Percentiles rank a stretch among this genome's conserved stretches.
Evolutionary conservation across 352 stramenopile genomes (phyloP).

Genomic region (Phytophthora citrophthora): DNA sequence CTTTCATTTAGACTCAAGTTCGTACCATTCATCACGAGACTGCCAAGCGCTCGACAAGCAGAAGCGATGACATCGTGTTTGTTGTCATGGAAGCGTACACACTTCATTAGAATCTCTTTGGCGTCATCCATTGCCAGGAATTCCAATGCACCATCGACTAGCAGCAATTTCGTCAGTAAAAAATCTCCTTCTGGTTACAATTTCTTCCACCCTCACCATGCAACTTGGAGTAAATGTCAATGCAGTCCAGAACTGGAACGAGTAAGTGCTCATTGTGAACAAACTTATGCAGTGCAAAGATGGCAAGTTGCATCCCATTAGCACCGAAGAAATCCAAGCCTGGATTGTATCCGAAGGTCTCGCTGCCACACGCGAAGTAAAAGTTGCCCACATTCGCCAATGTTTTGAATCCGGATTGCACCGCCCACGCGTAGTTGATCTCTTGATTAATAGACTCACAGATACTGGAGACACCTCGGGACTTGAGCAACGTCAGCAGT

Average conservation of each 20-base stretch:
- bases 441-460: constrained; percentile 76
- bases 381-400: constrained; percentile 73
- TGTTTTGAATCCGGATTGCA: constrained; percentile 72
- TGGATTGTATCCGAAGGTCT: constrained; percentile 74
- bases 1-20: neutral
- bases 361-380: constrained; percentile 75
- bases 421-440: constrained; percentile 81
- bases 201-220: constrained; percentile 41
- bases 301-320: constrained; percentile 68
- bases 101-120: constrained; percentile 75
- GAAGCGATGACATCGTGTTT: constrained; percentile 71
- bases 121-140: constrained; percentile 65
- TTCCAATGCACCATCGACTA: constrained; percentile 69
- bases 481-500: constrained; percentile 66
- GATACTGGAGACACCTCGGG: constrained; percentile 64
- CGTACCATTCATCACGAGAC: constrained; percentile 77
- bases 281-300: constrained; percentile 79
- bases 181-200: neutral
- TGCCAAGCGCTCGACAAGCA: constrained; percentile 67
- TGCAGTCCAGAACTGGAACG: constrained; percentile 66
- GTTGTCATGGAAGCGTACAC: constrained; percentile 78
- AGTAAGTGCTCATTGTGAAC: constrained; percentile 74
- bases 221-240: constrained; percentile 77
- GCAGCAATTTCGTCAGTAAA: neutral
- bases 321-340: constrained; percentile 69